Conservation (phyloP, 768 basidiomycete species). For the Leccinum disarticulatum region DNA sequence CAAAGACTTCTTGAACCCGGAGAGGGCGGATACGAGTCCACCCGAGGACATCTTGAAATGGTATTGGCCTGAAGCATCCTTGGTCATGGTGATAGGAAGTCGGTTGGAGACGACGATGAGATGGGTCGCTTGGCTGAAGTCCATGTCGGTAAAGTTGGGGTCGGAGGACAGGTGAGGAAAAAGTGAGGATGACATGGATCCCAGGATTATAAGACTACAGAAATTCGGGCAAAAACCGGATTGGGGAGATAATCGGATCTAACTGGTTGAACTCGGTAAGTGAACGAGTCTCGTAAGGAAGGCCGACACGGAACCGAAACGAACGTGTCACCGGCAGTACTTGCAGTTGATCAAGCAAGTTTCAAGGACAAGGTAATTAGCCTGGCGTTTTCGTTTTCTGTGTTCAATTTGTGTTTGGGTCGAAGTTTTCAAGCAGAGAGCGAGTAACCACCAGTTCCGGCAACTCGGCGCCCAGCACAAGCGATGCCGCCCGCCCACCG, state of each 20-base stretch:
- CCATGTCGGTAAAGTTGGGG: constrained; percentile 41
- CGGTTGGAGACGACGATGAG: constrained; percentile 96
- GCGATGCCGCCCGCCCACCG: neutral
- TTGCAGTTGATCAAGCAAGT: neutral
- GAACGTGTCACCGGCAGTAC: neutral
- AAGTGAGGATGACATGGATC: constrained; percentile 28
- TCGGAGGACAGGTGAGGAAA: constrained; percentile 24
- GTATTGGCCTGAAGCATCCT: constrained; percentile 89
- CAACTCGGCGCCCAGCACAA: constrained; percentile 7
- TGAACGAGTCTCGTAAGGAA: neutral
- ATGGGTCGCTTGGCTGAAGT: constrained; percentile 53
- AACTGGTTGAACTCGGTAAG: constrained; percentile 1
- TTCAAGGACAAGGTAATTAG: neutral
- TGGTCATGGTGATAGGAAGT: constrained; percentile 92
- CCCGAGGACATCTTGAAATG: constrained; percentile 99
- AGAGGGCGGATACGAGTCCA: constrained; percentile 94
- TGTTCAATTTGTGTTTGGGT: neutral
- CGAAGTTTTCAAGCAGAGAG: neutral
- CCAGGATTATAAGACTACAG: constrained; percentile 27
- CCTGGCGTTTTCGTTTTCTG: neutral
- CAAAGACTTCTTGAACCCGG: constrained; percentile 97
- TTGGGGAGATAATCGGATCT: constrained; percentile 37
- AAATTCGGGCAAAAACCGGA: constrained; percentile 27
- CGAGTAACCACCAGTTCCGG: neutral
- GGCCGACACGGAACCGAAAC: neutral